Percentiles rank a stretch among this genome's conserved stretches.
Conservation (phyloP, 176 grass and related monocot species). For the Microstegium vimineum region DNA sequence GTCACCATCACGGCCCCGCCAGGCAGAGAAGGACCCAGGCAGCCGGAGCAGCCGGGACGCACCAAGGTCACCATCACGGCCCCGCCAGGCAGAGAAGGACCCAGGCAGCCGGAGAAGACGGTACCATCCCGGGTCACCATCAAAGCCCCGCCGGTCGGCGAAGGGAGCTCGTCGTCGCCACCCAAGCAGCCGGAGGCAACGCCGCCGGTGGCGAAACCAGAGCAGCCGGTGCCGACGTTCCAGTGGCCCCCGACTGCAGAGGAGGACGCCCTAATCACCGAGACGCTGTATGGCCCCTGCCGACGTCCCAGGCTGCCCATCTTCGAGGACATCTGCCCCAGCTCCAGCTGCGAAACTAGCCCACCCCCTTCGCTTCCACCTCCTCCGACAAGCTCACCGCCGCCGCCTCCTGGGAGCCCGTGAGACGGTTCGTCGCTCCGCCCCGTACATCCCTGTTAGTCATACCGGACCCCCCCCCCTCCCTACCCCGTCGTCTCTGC, state of each 20-base stretch:
- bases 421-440: neutral
- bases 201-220: too few species aligned
- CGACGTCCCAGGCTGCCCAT: conserved; percentile 15
- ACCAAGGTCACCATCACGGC: neutral
- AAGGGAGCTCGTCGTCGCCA: neutral
- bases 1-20: neutral
- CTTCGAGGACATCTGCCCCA: conserved; percentile 32
- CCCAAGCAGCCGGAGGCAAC: neutral
- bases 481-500: neutral
- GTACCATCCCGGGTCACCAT: neutral
- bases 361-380: too few species aligned
- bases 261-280: neutral
- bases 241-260: conserved; percentile 21
- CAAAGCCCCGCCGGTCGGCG: neutral
- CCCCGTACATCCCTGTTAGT: neutral
- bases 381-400: too few species aligned
- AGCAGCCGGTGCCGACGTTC: too few species aligned
- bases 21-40: neutral
- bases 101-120: neutral
- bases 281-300: neutral
- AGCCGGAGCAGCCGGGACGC: neutral
- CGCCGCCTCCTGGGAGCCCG: neutral
- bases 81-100: neutral
- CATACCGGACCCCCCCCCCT: too few species aligned
- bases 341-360: too few species aligned